Base-by-base conservation (phyloP, 345 rosid genomes). In the Pistacia vera region DNA sequence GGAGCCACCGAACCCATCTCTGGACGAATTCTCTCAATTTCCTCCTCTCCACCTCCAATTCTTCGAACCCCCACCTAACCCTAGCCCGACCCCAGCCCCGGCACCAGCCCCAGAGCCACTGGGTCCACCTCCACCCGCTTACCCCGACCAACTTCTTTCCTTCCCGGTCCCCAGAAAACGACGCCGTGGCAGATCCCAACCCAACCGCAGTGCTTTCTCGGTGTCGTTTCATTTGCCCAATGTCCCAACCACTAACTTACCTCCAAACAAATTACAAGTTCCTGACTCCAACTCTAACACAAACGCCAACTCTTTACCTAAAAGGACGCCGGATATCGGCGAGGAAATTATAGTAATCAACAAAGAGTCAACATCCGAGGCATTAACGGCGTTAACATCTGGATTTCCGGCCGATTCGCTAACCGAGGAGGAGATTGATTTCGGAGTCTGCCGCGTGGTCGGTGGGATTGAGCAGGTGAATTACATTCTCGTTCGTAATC, bases 381-480 rank as follows among this genome's bases (percentile, higher is more conserved):
- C 99, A 38, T 66, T 96, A 61, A 92, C 82, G 2, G 99, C 95
- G 10, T 91, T 96, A 41, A 86, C 98, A 0, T 93, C 99, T 13
- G 99, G 99, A 22, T 96, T 96, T 81, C 99, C 98, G 0, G 98
- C 98, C 0, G 99, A 96, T 76, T 90, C 93, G 0, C 83, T 96
- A 16, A 93, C 97, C 0, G 97, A 92, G 48, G 99, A 93, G 75
- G 98, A 96, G 79, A 90, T 96, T 36, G 97, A 96, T 4, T 91
- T 91, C 11, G 97, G 95, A 1, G 95, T 96, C 1, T 87, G 94
- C 13, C 86, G 95, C 9, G 87, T 88, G 0, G 80, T 93, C 8
- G 99, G 97, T 1, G 98, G 99, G 25, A 92, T 96, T 16, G 99
- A 93, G 79, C 98, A 96, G 88, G 99, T 93, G 8, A 96, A 96